phyloP scores from a whole-genome alignment of 164 flowering plant genomes.

The Amborella trichopoda region DNA sequence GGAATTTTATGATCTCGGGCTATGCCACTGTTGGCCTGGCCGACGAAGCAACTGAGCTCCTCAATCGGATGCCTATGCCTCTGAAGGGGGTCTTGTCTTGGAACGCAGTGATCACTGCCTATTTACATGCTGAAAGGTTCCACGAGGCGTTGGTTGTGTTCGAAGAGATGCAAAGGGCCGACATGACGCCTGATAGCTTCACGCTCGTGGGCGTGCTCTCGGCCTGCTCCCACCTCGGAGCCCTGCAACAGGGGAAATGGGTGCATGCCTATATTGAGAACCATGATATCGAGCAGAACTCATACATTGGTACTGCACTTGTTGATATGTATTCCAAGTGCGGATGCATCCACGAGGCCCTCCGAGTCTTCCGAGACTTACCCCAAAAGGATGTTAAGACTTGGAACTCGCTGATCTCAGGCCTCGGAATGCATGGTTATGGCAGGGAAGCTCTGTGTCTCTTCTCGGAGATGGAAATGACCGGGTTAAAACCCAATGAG shows the following conservation, averaged over 20 bases:
- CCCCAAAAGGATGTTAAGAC: slow-evolving; percentile 13
- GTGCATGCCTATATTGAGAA: slow-evolving; percentile 23
- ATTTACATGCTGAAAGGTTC: slow-evolving; percentile 9
- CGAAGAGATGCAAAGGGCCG: slow-evolving; percentile 12
- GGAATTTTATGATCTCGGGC: slow-evolving; percentile 41
- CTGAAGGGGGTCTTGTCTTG: slow-evolving; percentile 23
- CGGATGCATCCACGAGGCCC: slow-evolving; percentile 60
- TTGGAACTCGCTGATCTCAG: slow-evolving; percentile 18
- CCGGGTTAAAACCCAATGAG: slow-evolving; percentile 13
- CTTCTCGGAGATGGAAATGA: slow-evolving; percentile 12
- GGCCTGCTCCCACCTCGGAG: slow-evolving; percentile 25
- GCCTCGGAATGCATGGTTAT: slow-evolving; percentile 12
- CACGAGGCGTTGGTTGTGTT: slow-evolving; percentile 16
- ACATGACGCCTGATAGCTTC: slow-evolving; percentile 17
- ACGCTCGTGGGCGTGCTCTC: slow-evolving; percentile 26
- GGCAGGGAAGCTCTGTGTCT: slow-evolving; percentile 9
- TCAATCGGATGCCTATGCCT: slow-evolving; percentile 38
- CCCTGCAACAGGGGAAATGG: slow-evolving; percentile 32
- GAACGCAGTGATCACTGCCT: slow-evolving; percentile 24
- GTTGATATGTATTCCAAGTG: slow-evolving; percentile 80
- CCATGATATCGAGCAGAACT: slow-evolving; percentile 16
- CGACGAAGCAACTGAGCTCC: slow-evolving; percentile 37
- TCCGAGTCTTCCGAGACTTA: slow-evolving; percentile 44
- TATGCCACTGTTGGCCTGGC: slow-evolving; percentile 14
- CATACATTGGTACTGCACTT: slow-evolving; percentile 38